Evolutionary conservation across 495 filamentous ascomycete genomes (phyloP).

Genomic region (Massariosphaeria phaeospora): DNA sequence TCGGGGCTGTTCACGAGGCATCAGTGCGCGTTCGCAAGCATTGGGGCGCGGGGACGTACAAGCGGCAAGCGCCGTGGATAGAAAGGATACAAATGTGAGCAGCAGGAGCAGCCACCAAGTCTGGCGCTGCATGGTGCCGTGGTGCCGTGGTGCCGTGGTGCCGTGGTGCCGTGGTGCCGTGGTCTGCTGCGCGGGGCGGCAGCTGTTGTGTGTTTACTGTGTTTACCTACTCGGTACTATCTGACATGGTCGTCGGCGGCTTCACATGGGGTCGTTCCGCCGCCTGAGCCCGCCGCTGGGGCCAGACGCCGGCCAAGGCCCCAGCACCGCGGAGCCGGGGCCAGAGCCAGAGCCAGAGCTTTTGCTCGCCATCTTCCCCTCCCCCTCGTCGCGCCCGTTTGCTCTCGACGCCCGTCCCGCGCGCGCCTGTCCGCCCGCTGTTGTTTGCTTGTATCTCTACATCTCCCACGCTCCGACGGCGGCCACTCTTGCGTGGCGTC

Average conservation of each 20-base stretch:
- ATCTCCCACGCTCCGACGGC: neutral
- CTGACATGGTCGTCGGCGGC: neutral
- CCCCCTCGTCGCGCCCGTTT: neutral
- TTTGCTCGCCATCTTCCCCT: neutral
- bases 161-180: too few species aligned
- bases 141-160: too few species aligned
- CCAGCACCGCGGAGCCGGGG: too few species aligned
- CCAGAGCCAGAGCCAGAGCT: neutral
- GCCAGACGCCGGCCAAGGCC: neutral
- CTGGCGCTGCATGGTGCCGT: conserved; percentile 9
- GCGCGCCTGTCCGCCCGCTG: neutral
- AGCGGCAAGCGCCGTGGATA: conserved; percentile 35
- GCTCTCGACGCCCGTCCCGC: neutral
- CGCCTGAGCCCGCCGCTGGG: neutral
- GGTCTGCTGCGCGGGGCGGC: too few species aligned
- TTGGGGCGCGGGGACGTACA: conserved; percentile 26
- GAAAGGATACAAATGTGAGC: conserved; percentile 28
- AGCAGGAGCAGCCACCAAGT: conserved; percentile 7
- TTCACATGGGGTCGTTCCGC: neutral
- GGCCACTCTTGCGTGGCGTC: neutral
- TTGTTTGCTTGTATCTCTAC: neutral
- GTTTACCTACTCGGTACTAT: too few species aligned
- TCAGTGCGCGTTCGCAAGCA: neutral
- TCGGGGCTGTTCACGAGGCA: conserved; percentile 46
- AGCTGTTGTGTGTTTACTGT: too few species aligned